Percentiles rank a stretch among this genome's conserved stretches.
phyloP scores from a whole-genome alignment of 805 yeast genomes.

The Candida boidinii region DNA sequence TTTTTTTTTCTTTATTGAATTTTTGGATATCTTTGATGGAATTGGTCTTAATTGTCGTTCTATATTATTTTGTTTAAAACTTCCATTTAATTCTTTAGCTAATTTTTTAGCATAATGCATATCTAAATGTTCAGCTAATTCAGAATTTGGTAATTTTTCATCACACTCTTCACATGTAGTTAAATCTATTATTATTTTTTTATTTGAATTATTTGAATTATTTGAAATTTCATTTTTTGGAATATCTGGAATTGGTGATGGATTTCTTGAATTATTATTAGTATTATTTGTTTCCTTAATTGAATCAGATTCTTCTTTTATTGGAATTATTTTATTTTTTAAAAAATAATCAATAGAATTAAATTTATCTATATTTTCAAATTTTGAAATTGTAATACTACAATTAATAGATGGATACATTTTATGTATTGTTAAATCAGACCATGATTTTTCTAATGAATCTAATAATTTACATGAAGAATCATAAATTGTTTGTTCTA shows the following conservation, averaged over 20 bases:
- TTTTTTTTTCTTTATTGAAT: no score
- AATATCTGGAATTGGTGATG: constrained; percentile 3
- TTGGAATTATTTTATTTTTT: constrained; percentile 2
- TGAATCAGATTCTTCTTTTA: no score
- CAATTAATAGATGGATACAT: constrained; percentile 43
- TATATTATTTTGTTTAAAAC: no score
- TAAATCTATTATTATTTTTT: no score
- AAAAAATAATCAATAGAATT: constrained; percentile 20
- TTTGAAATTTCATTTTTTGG: constrained; percentile 1
- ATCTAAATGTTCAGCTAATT: constrained; percentile 17
- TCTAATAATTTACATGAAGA: constrained; percentile 13
- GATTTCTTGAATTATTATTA: no score
- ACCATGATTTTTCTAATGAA: constrained; percentile 19
- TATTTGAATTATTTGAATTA: constrained; percentile 2
- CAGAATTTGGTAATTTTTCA: constrained; percentile 1
- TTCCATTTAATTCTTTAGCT: constrained; percentile 11
- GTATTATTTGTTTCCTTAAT: constrained; percentile 3
- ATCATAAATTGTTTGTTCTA: constrained; percentile 19
- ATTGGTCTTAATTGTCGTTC: no score
- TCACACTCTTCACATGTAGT: constrained; percentile 14
- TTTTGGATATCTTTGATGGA: no score
- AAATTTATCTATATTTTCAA: constrained; percentile 30
- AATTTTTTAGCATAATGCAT: constrained; percentile 19
- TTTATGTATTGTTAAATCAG: constrained; percentile 11
- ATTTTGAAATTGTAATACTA: constrained; percentile 44